phyloP scores from a whole-genome alignment of 2,329 filamentous ascomycete species.

The Sporothrix euskadiensis region DNA sequence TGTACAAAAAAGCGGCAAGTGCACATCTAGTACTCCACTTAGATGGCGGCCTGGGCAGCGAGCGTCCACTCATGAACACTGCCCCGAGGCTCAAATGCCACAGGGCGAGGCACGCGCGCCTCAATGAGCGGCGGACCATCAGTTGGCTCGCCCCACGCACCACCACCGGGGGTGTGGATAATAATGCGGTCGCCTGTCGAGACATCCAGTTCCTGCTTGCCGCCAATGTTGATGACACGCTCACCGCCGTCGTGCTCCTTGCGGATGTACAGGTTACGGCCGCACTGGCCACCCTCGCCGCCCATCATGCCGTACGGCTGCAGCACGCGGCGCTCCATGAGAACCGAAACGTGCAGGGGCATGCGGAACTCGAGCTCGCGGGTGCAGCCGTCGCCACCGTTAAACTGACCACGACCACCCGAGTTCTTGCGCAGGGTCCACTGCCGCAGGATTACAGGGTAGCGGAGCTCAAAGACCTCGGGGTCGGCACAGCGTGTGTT shows the following conservation, averaged over 20 bases:
- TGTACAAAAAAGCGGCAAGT: background rate
- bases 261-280: background rate
- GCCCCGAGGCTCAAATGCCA: constrained; percentile 16
- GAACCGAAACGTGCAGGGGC: background rate
- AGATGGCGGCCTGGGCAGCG: constrained; percentile 13
- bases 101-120: background rate
- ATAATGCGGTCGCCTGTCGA: constrained; percentile 3
- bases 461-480: constrained; percentile 41
- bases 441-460: constrained; percentile 39
- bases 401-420: constrained; percentile 38
- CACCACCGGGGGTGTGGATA: constrained; percentile 9
- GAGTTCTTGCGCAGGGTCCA: constrained; percentile 37
- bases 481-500: constrained; percentile 40
- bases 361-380: constrained; percentile 41
- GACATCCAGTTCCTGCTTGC: constrained; percentile 20
- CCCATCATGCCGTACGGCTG: constrained; percentile 18
- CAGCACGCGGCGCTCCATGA: background rate
- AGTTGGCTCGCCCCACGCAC: constrained; percentile 14
- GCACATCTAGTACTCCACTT: background rate
- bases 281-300: background rate
- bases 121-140: constrained; percentile 1
- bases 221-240: constrained; percentile 22
- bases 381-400: constrained; percentile 40
- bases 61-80: constrained; percentile 22
- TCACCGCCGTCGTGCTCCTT: constrained; percentile 6